Conservation (phyloP, 768 basidiomycete genomes). For the Postia placenta region DNA sequence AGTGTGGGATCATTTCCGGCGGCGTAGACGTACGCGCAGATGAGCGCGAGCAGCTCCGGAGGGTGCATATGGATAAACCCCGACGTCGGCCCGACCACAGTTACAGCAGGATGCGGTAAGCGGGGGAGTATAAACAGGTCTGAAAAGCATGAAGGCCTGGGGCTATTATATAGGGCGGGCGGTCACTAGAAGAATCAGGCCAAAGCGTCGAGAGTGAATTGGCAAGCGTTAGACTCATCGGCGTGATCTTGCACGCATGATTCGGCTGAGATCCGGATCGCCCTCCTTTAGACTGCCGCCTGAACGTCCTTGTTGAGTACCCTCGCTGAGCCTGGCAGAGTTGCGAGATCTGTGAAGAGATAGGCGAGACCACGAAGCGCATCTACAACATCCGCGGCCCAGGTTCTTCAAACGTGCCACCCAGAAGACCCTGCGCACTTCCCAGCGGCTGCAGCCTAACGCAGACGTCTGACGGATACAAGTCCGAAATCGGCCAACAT, state of each 20-base stretch:
- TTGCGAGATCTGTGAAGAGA: too few relatives aligned
- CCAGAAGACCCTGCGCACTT: too few relatives aligned
- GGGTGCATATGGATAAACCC: slow-evolving; percentile 45
- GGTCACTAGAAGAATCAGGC: slow-evolving; percentile 3
- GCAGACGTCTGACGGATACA: too few relatives aligned
- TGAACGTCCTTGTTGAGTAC: too few relatives aligned
- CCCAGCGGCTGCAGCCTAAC: too few relatives aligned
- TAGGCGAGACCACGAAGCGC: too few relatives aligned
- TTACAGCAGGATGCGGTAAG: slow-evolving; percentile 1
- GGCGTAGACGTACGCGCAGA: slow-evolving; percentile 69
- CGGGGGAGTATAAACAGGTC: background rate
- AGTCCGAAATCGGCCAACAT: too few relatives aligned
- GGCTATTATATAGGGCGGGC: background rate
- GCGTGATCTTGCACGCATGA: slow-evolving; percentile 6
- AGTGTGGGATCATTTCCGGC: slow-evolving; percentile 48
- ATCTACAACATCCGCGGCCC: too few relatives aligned
- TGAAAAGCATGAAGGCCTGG: background rate
- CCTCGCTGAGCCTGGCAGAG: too few relatives aligned
- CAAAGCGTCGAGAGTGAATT: background rate
- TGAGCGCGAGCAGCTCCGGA: slow-evolving; percentile 62
- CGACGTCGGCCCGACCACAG: background rate
- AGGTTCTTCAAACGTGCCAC: too few relatives aligned
- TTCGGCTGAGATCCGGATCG: background rate
- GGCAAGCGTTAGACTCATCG: slow-evolving; percentile 4
- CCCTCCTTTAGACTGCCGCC: too few relatives aligned